Percentiles rank a stretch among this genome's conserved stretches.
Conservation (phyloP, 2,329 filamentous ascomycete genomes). For the Talaromyces sp. region DNA sequence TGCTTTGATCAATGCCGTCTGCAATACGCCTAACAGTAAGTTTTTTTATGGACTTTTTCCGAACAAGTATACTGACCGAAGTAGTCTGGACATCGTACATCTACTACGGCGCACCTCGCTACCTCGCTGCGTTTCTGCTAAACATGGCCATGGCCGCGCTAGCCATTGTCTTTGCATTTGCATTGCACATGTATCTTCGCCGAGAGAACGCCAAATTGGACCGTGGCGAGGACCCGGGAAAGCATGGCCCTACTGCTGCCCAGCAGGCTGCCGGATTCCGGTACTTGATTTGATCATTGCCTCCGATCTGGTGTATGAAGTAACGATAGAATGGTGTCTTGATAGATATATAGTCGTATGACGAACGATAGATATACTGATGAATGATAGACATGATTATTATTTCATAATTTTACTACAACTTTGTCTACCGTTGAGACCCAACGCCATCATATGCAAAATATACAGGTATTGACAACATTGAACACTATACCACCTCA, state of each 20-base stretch:
- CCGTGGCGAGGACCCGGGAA: conserved; percentile 22
- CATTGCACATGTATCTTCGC: conserved; percentile 23
- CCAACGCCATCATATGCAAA: not conserved
- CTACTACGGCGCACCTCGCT: conserved; percentile 25
- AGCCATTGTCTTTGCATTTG: conserved; percentile 23
- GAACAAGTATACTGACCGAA: not conserved
- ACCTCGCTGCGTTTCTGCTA: conserved; percentile 25
- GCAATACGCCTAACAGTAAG: conserved; percentile 22
- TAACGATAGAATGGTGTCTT: not conserved
- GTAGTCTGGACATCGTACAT: conserved; percentile 26
- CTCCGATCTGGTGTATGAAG: not conserved
- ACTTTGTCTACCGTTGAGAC: not conserved
- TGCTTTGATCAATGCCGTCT: conserved; percentile 21
- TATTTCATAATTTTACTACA: not conserved
- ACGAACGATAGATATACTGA: not conserved
- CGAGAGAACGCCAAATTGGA: conserved; percentile 25
- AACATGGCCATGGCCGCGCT: conserved; percentile 23
- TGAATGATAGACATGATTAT: not conserved
- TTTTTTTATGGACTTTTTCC: not conserved
- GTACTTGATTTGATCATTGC: conserved; percentile 14
- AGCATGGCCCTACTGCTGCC: conserved; percentile 24
- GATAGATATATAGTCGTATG: not conserved
- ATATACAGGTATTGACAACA: not conserved
- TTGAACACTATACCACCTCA: not conserved
- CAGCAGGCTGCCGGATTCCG: conserved; percentile 24